Base-by-base conservation (phyloP, 2,329 filamentous ascomycete genomes). In the Moelleriella libera region DNA sequence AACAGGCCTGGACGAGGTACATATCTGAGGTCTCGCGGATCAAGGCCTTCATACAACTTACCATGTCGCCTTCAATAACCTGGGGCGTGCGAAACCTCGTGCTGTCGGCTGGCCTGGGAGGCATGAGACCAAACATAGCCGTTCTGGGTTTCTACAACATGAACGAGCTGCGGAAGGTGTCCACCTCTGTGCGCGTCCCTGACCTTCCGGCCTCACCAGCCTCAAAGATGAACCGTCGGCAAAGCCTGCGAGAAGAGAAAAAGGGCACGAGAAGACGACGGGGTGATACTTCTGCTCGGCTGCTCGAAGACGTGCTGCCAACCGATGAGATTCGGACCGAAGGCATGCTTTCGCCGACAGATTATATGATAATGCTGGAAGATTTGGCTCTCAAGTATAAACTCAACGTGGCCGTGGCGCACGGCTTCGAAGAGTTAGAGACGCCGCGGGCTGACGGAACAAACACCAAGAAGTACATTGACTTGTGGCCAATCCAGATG, bases 401-500 rank as follows among this genome's bases (percentile, higher is more conserved):
- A 47, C 81, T 92, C 49, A 94, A 94, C 56, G 85, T 94, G 30
- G 88, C 86, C 2, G 74, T 94, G 40, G 88, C 84, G 0, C 87
- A 85, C 58, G 87, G 86, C 0, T 94, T 94, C 53, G 79, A 87
- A 46, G 66, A 77, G 1, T 68, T 94, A 2, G 84, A 92, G 57
- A 76, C 87, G 0, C 88, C 88, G 0, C 71, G 76, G 21, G 62
- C 70, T 1, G 70, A 78, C 40, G 73, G 72, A 4, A 58, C 61
- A 14, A 78, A 82, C 47, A 69, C 68, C 4, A 90, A 90, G 59
- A 85, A 80, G 57, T 90, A 83, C 57, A 86, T 94, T 51, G 88
- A 94, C 57, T 67, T 94, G 5, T 94, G 88, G 88, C 88, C 88
- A 0, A 92, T 94, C 47, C 88, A 94, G 54, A 94, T 94, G 86